These are phyloP conservation scores for Myriangium duriaei DNA, from an alignment of 2,329 filamentous ascomycete genomes.

Conservation along the genomic window DNA sequence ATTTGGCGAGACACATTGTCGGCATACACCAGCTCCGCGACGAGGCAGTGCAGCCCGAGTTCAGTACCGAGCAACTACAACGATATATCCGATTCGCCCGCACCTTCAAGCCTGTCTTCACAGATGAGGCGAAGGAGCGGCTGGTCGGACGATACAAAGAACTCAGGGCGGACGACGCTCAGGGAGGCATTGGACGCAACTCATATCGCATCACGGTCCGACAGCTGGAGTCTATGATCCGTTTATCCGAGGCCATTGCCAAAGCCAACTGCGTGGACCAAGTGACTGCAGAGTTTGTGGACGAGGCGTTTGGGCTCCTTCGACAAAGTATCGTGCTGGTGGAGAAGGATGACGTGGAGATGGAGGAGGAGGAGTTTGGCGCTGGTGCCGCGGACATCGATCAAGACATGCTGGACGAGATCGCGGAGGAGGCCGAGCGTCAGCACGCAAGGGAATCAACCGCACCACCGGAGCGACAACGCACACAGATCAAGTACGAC, in stretches of 20 bases:
- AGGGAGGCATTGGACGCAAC: constrained; percentile 86
- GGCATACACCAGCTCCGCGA: constrained; percentile 86
- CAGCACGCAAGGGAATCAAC: constrained; percentile 31
- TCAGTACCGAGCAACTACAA: constrained; percentile 91
- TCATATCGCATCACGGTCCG: constrained; percentile 95
- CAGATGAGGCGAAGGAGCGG: constrained; percentile 68
- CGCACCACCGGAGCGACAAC: constrained; percentile 34
- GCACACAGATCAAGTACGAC: constrained; percentile 87
- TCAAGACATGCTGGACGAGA: constrained; percentile 39
- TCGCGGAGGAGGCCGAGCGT: constrained; percentile 31
- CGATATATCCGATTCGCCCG: constrained; percentile 93
- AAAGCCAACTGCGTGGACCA: constrained; percentile 95
- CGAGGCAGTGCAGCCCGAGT: constrained; percentile 80
- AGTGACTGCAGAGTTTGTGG: constrained; percentile 70
- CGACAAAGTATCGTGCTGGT: constrained; percentile 94
- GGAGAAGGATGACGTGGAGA: constrained; percentile 92
- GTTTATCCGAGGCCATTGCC: constrained; percentile 91
- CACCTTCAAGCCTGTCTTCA: constrained; percentile 90
- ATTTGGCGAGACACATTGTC: constrained; percentile 89
- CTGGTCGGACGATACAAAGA: constrained; percentile 94
- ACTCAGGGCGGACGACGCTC: constrained; percentile 80
- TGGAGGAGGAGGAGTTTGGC: constrained; percentile 61
- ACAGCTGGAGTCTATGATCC: constrained; percentile 91
- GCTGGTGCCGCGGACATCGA: constrained; percentile 24
- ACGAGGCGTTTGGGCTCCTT: constrained; percentile 82